Percentiles rank a stretch among this genome's conserved stretches.
Evolutionary conservation across 805 yeast genomes (phyloP).

Genomic region (Lipomyces lipofer): DNA sequence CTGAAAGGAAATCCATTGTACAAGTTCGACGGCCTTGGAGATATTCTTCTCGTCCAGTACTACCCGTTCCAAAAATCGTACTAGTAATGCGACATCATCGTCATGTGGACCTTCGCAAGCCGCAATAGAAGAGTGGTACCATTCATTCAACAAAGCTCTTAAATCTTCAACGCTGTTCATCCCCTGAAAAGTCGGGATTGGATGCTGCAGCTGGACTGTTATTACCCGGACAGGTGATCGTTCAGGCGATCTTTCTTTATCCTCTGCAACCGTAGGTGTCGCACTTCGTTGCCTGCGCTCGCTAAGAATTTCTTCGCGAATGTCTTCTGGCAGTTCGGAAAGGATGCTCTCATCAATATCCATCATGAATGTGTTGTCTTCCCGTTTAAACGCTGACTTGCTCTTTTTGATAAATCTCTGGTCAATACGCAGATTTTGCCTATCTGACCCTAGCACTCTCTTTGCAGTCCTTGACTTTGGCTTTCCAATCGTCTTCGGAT

Average conservation of each 20-base stretch:
- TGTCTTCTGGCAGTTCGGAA: not conserved
- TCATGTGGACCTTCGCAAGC: constrained; percentile 46
- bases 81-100: constrained; percentile 45
- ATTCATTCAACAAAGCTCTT: constrained; percentile 38
- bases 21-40: constrained; percentile 30
- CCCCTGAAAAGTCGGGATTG: constrained; percentile 39
- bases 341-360: not conserved
- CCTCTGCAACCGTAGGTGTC: not conserved
- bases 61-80: constrained; percentile 40
- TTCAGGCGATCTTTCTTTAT: too few species aligned
- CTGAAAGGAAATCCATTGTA: constrained; percentile 23
- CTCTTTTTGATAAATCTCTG: not conserved
- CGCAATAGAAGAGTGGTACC: constrained; percentile 40
- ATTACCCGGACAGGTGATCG: too few species aligned
- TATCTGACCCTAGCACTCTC: not conserved
- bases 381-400: not conserved
- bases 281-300: constrained; percentile 1
- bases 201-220: constrained; percentile 28
- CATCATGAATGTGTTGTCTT: not conserved
- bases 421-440: not conserved
- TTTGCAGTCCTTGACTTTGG: too few species aligned
- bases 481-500: too few species aligned
- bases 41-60: constrained; percentile 37
- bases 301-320: not conserved
- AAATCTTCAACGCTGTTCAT: constrained; percentile 41